Evolutionary conservation across 2,329 filamentous ascomycete genomes (phyloP), one percentile per base, ranked within the genome.

Genomic region (Rhinocladiella mackenziei): DNA sequence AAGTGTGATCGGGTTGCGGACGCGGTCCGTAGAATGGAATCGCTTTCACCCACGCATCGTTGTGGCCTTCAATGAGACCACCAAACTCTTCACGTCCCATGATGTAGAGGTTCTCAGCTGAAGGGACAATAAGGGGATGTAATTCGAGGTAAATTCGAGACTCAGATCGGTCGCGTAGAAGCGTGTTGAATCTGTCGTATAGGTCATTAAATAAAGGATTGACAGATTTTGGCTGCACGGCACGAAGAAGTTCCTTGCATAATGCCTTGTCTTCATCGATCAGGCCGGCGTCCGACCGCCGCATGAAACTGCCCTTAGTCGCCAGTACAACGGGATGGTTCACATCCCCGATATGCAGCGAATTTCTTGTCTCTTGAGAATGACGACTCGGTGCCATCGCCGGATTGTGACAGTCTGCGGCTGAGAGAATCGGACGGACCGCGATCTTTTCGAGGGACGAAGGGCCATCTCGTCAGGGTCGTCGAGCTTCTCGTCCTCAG

Each of bases 1-100:
- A 58, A 30, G 62, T 51, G 45, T 62, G 67, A 47, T 67, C 61
- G 7, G 64, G 66, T 55, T 67, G 61, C 32, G 61, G 65, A 40
- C 56, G 56, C 28, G 61, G 36, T 26, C 50, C 53, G 15, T 51
- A 48, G 1, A 64, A 15, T 25, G 59, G 57, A 13, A 62, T 57
- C 11, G 47, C 53, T 34, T 57, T 60, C 41, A 50, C 59, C 62
- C 62, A 65, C 42, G 51, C 46, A 51, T 64, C 54, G 45, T 62
- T 63, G 40, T 61, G 56, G 47, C 59, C 61, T 48, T 68, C 64
- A 37, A 60, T 53, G 3, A 67, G 48, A 41, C 13, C 10, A 11
- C 57, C 42, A 8, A 64, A 52, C 37, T 60, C 31, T 28, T 43
- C 54, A 8, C 50, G 53, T 17, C 61, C 59, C 39, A 39, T 45